Percentiles rank a stretch among this genome's conserved stretches.
phyloP scores from a whole-genome alignment of 495 filamentous ascomycete species.

The Venustampulla echinocandica region DNA sequence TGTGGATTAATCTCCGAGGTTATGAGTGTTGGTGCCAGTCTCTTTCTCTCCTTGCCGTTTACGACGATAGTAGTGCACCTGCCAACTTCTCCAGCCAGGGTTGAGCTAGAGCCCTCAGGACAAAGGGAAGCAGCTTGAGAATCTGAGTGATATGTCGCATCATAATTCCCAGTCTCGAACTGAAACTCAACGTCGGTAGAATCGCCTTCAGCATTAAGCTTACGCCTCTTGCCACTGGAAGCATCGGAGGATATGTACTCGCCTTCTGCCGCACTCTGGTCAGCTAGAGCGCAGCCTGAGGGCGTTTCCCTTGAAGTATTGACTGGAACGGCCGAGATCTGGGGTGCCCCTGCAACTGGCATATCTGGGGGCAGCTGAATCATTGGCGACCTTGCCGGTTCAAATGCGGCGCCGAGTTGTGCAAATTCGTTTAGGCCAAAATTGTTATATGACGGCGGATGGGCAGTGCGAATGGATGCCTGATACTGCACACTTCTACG shows the following conservation, averaged over 20 bases:
- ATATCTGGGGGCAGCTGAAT: too few relatives aligned
- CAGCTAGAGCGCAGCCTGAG: too few relatives aligned
- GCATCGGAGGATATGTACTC: slow-evolving; percentile 1
- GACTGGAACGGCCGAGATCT: too few relatives aligned
- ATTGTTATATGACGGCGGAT: slow-evolving; percentile 1
- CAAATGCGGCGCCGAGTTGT: not conserved
- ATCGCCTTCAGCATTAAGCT: not conserved
- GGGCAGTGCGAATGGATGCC: slow-evolving; percentile 3
- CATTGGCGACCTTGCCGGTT: not conserved
- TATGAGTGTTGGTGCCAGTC: slow-evolving; percentile 31
- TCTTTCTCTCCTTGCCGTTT: slow-evolving; percentile 33
- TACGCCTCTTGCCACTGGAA: slow-evolving; percentile 6
- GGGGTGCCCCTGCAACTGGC: too few relatives aligned
- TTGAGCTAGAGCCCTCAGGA: too few relatives aligned
- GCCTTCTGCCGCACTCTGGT: too few relatives aligned
- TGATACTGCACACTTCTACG: slow-evolving; percentile 32
- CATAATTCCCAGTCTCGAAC: not conserved
- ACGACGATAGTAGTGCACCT: too few relatives aligned
- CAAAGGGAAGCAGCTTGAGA: too few relatives aligned
- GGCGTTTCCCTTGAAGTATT: too few relatives aligned
- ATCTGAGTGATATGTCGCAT: too few relatives aligned
- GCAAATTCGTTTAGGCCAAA: not conserved
- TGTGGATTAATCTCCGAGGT: slow-evolving; percentile 26
- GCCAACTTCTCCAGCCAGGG: too few relatives aligned
- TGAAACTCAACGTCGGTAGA: not conserved